A percentile compares a stretch with the other conserved stretches of the same genome.
Evolutionary conservation across 2,329 filamentous ascomycete species (phyloP).

Genomic region (Neoscytalidium dimidiatum): DNA sequence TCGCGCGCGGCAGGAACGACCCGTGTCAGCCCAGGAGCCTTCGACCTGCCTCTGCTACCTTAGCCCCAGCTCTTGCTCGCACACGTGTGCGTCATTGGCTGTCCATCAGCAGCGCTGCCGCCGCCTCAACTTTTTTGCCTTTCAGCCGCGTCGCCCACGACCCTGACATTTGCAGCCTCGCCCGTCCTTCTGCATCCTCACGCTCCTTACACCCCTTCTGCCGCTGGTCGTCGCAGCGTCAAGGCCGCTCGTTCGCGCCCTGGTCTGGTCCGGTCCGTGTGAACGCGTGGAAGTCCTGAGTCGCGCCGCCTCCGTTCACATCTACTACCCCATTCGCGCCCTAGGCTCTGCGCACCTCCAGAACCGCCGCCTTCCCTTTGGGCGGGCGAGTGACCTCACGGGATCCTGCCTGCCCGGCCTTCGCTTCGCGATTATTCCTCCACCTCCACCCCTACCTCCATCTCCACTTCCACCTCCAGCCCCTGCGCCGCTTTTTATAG

Average conservation of each 20-base stretch:
- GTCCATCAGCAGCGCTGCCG: background rate
- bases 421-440: background rate
- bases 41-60: background rate
- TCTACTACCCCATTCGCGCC: too few species aligned
- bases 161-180: conserved; percentile 10
- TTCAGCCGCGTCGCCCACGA: background rate
- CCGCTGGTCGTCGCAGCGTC: background rate
- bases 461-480: too few species aligned
- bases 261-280: background rate
- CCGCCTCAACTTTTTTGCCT: background rate
- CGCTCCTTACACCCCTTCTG: background rate
- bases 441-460: too few species aligned
- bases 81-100: conserved; percentile 14
- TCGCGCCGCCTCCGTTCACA: background rate
- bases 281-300: background rate
- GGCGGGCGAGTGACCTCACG: background rate
- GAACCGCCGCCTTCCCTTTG: background rate
- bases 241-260: background rate
- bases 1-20: background rate
- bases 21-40: background rate
- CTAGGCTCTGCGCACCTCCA: background rate
- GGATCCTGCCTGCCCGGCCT: background rate
- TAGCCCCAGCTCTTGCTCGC: background rate
- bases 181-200: background rate
- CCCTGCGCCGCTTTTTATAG: too few species aligned